Evolutionary conservation across 768 basidiomycete species (phyloP), one percentile per base, ranked within the genome.

Genomic region (Pleurotus citrinopileatus): DNA sequence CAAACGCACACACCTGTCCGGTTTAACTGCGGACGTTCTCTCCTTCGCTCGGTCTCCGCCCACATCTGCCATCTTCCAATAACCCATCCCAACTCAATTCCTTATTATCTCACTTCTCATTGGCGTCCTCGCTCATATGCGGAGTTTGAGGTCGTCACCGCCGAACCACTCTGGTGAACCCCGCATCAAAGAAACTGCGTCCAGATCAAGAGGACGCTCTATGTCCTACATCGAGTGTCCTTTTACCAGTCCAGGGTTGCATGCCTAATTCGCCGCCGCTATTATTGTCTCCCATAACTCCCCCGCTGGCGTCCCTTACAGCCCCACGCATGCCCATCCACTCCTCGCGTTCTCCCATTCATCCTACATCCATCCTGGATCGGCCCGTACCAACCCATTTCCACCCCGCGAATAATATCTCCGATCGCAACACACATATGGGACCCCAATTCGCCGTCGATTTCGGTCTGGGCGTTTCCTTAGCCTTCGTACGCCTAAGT

Each of bases 1-100:
- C 47, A 12, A 34, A 55, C 25, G 13, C 42, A 28, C 25, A n/a
- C 34, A 44, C n/a, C 20, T 29, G 42, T 45, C 45, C 53, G 15
- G 48, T 40, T 37, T 50, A 48, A 28, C 42, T 32, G 37, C 56
- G 36, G 52, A 52, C 42, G 46, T 19, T 46, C 42, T 28, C 27
- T 26, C 15, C 56, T 45, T 37, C 45, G 23, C 32, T 40, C 40
- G 19, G n/a, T 37, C 32, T 38, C 27, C 37, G 42, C 25, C 28
- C 40, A 56, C 50, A 44, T 28, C 36, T 27, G n/a, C 27, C n/a
- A 28, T 25, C 22, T 56, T 45, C 40, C 52, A 26, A 28, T 43
- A 23, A 46, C 17, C 17, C 27, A 38, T 26, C 32, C 15, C 42
- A 3, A 26, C 45, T 46, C 52, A 44, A 23, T 53, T n/a, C 23